Conservation (phyloP, 495 filamentous ascomycete genomes). For the Penicillium ucsense region DNA sequence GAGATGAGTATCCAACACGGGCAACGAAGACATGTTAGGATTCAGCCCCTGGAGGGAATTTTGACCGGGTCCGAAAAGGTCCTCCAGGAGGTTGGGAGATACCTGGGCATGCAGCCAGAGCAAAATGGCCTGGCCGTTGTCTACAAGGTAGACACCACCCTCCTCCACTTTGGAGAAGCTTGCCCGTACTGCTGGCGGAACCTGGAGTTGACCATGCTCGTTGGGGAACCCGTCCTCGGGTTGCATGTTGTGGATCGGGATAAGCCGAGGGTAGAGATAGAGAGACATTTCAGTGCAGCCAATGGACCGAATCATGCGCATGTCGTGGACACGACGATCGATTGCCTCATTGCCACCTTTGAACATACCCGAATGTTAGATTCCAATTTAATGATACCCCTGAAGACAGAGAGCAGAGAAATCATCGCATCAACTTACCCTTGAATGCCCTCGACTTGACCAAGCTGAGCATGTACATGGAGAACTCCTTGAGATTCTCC, state of each 20-base stretch:
- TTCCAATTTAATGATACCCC: too few relatives aligned
- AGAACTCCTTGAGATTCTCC: slow-evolving; percentile 92
- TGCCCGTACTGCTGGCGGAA: slow-evolving; percentile 60
- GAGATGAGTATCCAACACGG: slow-evolving; percentile 81
- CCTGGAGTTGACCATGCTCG: slow-evolving; percentile 72
- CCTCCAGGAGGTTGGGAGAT: slow-evolving; percentile 71
- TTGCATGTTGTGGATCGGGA: slow-evolving; percentile 78
- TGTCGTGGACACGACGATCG: slow-evolving; percentile 83
- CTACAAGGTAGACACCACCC: slow-evolving; percentile 93
- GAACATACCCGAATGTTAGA: not conserved
- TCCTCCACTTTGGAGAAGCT: slow-evolving; percentile 85
- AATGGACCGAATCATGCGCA: slow-evolving; percentile 82
- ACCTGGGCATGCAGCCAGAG: slow-evolving; percentile 80
- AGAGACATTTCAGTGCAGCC: slow-evolving; percentile 75
- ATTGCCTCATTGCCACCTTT: slow-evolving; percentile 72
- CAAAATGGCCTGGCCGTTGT: slow-evolving; percentile 85
- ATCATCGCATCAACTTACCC: slow-evolving; percentile 28
- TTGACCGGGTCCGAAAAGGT: slow-evolving; percentile 78
- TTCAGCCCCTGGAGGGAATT: slow-evolving; percentile 66
- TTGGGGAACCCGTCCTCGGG: slow-evolving; percentile 77
- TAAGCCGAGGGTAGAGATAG: slow-evolving; percentile 92
- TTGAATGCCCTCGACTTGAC: slow-evolving; percentile 92
- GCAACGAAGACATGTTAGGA: slow-evolving; percentile 58
- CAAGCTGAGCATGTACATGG: slow-evolving; percentile 92
- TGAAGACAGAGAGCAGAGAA: too few relatives aligned